Evolutionary conservation across 2,329 filamentous ascomycete genomes (phyloP).

Genomic region (Aschersonia sp.): DNA sequence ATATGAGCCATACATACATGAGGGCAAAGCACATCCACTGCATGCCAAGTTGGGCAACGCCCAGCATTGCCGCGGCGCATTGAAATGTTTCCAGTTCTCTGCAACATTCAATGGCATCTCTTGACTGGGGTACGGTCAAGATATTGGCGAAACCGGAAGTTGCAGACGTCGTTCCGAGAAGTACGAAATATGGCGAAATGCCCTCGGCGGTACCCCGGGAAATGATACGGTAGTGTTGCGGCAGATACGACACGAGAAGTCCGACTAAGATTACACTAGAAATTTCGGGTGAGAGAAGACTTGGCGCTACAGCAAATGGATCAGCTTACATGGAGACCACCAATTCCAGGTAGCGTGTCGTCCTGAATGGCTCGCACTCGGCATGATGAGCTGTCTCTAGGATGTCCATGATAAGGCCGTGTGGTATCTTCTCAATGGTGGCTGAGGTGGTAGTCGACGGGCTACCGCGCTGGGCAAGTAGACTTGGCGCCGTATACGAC

Average conservation of each 20-base stretch:
- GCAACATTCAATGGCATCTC: slow-evolving; percentile 75
- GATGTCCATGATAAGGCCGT: neutral
- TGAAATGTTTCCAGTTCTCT: slow-evolving; percentile 65
- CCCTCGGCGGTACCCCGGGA: slow-evolving; percentile 75
- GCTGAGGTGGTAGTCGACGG: neutral
- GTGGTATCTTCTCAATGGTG: neutral
- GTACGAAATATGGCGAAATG: slow-evolving; percentile 87
- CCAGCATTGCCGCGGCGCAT: slow-evolving; percentile 72
- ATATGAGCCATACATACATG: slow-evolving; percentile 48
- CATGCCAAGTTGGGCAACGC: slow-evolving; percentile 78
- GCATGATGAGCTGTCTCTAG: slow-evolving; percentile 2
- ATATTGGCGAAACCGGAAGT: slow-evolving; percentile 89
- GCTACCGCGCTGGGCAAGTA: neutral
- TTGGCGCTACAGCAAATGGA: neutral
- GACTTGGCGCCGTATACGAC: neutral
- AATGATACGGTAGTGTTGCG: slow-evolving; percentile 88
- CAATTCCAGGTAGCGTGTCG: slow-evolving; percentile 38
- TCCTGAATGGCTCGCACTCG: slow-evolving; percentile 34
- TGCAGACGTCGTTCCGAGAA: slow-evolving; percentile 83
- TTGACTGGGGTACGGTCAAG: slow-evolving; percentile 68
- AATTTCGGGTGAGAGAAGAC: neutral
- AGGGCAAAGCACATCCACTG: slow-evolving; percentile 87
- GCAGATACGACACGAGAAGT: slow-evolving; percentile 83
- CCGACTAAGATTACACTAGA: slow-evolving; percentile 63
- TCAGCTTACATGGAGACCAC: slow-evolving; percentile 36